A percentile compares a stretch with the other conserved stretches of the same genome.
These are phyloP conservation scores for Blattamonas nauphoetae DNA, from an alignment of 78 protist species.

Conservation along the genomic window DNA sequence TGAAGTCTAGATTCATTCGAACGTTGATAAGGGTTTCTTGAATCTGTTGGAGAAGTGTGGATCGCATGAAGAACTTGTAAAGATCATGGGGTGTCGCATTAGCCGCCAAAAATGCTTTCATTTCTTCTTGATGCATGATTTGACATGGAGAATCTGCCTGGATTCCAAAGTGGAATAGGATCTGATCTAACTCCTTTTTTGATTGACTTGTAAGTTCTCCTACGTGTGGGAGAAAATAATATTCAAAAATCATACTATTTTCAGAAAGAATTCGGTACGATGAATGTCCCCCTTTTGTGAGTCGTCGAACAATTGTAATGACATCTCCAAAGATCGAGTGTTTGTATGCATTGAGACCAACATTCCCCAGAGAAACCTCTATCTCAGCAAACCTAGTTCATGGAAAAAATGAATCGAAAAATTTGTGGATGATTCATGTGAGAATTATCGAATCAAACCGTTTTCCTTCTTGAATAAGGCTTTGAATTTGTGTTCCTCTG, in stretches of 20 bases:
- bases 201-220: background rate
- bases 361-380: background rate
- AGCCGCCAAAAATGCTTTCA: background rate
- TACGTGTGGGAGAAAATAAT: background rate
- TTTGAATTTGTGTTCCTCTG: background rate
- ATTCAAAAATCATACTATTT: background rate
- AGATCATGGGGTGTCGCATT: background rate
- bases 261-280: background rate
- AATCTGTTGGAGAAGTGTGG: background rate
- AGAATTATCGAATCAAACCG: background rate
- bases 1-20: background rate
- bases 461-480: background rate
- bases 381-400: background rate
- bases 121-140: conserved; percentile 4
- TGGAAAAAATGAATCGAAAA: background rate
- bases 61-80: background rate
- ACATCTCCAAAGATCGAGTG: background rate
- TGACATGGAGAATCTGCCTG: background rate
- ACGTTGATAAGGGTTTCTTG: background rate
- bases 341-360: background rate
- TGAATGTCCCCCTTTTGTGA: background rate
- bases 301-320: background rate
- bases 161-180: conserved; percentile 2
- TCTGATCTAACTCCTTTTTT: background rate
- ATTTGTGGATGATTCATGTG: background rate